phyloP scores from a whole-genome alignment of 768 basidiomycete species.

The Naganishia randhawae region DNA sequence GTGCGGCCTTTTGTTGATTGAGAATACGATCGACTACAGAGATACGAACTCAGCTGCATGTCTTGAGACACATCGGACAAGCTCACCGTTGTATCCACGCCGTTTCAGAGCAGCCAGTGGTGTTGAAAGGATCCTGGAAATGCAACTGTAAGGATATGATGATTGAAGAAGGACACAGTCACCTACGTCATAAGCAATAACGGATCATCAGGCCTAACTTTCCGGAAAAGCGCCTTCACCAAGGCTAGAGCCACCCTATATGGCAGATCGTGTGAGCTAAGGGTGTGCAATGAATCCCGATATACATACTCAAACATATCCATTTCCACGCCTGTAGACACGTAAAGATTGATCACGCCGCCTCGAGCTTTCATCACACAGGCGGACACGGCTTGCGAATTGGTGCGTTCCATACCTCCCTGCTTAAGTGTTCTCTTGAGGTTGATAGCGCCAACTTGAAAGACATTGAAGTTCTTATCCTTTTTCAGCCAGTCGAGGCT shows the following conservation, averaged over 20 bases:
- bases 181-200: slow-evolving; percentile 74
- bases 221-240: slow-evolving; percentile 71
- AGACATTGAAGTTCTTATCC: slow-evolving; percentile 47
- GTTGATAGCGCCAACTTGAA: slow-evolving; percentile 40
- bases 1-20: slow-evolving; percentile 71
- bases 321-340: slow-evolving; percentile 68
- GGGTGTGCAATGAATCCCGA: background rate
- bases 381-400: slow-evolving; percentile 30
- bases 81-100: slow-evolving; percentile 55
- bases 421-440: slow-evolving; percentile 41
- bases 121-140: slow-evolving; percentile 68
- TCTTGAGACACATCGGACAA: background rate
- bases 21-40: slow-evolving; percentile 79
- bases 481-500: slow-evolving; percentile 49
- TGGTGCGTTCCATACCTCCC: slow-evolving; percentile 28
- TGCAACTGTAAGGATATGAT: background rate
- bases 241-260: slow-evolving; percentile 76
- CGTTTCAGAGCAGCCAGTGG: slow-evolving; percentile 75
- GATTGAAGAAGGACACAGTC: background rate
- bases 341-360: slow-evolving; percentile 59
- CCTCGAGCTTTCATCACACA: slow-evolving; percentile 30
- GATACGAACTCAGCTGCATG: background rate
- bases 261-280: slow-evolving; percentile 1
- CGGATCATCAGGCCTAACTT: slow-evolving; percentile 77
- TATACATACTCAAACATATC: slow-evolving; percentile 86